Conservation (phyloP, 805 yeast genomes). For the Wickerhamomyces hampshirensis region DNA sequence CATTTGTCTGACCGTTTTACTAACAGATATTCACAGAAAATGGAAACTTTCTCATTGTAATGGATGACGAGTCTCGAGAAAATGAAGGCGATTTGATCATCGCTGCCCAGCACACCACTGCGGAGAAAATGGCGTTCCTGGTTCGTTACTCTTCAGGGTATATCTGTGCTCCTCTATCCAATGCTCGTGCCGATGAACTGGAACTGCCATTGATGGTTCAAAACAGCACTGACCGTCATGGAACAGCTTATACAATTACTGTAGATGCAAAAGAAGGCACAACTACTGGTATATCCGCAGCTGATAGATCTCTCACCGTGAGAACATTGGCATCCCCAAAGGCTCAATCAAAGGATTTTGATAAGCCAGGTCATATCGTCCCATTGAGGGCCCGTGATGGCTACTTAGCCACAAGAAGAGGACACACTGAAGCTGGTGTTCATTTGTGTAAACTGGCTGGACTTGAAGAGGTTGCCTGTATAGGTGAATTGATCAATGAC, state of each 20-base stretch:
- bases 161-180: conserved; percentile 85
- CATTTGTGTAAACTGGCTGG: conserved; percentile 78
- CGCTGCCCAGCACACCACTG: conserved; percentile 80
- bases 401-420: conserved; percentile 73
- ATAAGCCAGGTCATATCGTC: conserved; percentile 91
- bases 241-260: conserved; percentile 94
- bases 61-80: conserved; percentile 95
- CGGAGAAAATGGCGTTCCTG: conserved; percentile 88
- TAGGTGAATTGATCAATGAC: conserved; percentile 90
- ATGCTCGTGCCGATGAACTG: conserved; percentile 71
- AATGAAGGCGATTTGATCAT: conserved; percentile 96
- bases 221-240: conserved; percentile 71
- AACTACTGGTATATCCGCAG: conserved; percentile 95
- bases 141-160: conserved; percentile 87
- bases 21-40: conserved; percentile 15
- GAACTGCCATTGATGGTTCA: conserved; percentile 70
- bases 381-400: conserved; percentile 92
- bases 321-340: conserved; percentile 58
- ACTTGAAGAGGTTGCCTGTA: conserved; percentile 80
- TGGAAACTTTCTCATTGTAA: conserved; percentile 75
- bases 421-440: conserved; percentile 97
- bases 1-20: too few species aligned
- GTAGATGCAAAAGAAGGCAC: conserved; percentile 85
- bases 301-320: conserved; percentile 86
- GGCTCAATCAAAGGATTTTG: conserved; percentile 58